Evolutionary conservation across 371 early-diverging fungal species (phyloP), one percentile per base, ranked within the genome.

Genomic region (Ordospora colligata): DNA sequence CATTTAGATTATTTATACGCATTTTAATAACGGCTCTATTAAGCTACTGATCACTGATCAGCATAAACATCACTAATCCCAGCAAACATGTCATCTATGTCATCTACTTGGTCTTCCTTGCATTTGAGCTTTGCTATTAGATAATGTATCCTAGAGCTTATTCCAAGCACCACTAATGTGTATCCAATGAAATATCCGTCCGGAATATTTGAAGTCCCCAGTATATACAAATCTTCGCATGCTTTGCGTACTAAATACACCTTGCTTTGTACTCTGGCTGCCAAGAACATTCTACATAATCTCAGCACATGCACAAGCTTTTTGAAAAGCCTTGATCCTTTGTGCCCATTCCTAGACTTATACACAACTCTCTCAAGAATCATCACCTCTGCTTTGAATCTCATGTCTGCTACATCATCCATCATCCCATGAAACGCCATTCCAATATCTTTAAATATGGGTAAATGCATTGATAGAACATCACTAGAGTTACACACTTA

Each of bases 81-180:
- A 6, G 58, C 58, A 58, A 58, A 58, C 58, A 58, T 58, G 12
- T 58, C 58, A 37, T 58, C 58, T 37, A 58, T 58, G 40, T 58
- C 58, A 58, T 58, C 14, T 12, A 12, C 12, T 5, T 32, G 32
- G 17, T 58, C 58, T 11, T 58, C 58, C 14, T 17, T 37, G 14
- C 32, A 58, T 32, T n/a, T 19, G 25, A n/a, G 7, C 2, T 14
- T 40, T 8, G 37, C 37, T 25, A 37, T 40, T n/a, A 58, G n/a
- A 37, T 58, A 58, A n/a, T 58, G 58, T n/a, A 58, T 58, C 58
- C 58, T 58, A 1, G 58, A 58, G 58, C 37, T 37, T 6, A 58
- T 27, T 5, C 58, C 58, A 27, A 58, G 25, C 17, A 58, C 37
- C n/a, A 58, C 40, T 3, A 58, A 40, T 58, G 58, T 58, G n/a